These are phyloP conservation scores for Aspergillus sclerotioniger DNA, from an alignment of 495 filamentous ascomycete genomes.

Conservation along the genomic window DNA sequence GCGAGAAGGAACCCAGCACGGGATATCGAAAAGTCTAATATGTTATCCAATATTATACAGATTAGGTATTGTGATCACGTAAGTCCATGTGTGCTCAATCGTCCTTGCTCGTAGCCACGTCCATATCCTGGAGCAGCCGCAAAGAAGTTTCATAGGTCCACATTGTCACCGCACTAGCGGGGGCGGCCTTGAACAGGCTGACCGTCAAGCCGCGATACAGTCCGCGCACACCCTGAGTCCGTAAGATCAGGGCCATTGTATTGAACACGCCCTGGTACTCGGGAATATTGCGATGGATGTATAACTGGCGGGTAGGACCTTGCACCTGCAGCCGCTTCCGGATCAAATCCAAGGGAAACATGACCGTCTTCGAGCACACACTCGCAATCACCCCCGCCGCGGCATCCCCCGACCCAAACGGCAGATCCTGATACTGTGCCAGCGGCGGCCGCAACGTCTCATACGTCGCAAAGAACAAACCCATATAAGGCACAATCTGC, in stretches of 20 bases:
- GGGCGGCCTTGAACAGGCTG: constrained; percentile 89
- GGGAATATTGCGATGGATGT: constrained; percentile 86
- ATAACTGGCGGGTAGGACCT: constrained; percentile 74
- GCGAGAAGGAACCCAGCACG: background rate
- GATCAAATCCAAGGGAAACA: constrained; percentile 93
- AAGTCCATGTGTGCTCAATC: background rate
- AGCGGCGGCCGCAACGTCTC: constrained; percentile 63
- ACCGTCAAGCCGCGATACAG: constrained; percentile 87
- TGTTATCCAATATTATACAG: constrained; percentile 2
- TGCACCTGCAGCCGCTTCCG: constrained; percentile 94
- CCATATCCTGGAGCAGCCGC: constrained; percentile 51
- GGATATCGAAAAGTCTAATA: background rate
- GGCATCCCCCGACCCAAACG: constrained; percentile 77
- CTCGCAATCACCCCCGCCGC: constrained; percentile 75
- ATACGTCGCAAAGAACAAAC: constrained; percentile 88
- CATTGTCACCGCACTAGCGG: constrained; percentile 93
- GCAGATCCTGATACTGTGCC: constrained; percentile 50
- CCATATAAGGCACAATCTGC: constrained; percentile 96
- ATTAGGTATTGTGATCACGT: background rate
- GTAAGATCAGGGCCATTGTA: constrained; percentile 65
- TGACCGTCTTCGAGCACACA: constrained; percentile 78
- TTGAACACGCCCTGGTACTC: constrained; percentile 67
- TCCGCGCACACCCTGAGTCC: constrained; percentile 71
- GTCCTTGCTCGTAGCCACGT: constrained; percentile 24
- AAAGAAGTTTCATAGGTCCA: constrained; percentile 91